Evolutionary conservation across 2,329 filamentous ascomycete genomes (phyloP).

Genomic region (Penicillium rolfsii): DNA sequence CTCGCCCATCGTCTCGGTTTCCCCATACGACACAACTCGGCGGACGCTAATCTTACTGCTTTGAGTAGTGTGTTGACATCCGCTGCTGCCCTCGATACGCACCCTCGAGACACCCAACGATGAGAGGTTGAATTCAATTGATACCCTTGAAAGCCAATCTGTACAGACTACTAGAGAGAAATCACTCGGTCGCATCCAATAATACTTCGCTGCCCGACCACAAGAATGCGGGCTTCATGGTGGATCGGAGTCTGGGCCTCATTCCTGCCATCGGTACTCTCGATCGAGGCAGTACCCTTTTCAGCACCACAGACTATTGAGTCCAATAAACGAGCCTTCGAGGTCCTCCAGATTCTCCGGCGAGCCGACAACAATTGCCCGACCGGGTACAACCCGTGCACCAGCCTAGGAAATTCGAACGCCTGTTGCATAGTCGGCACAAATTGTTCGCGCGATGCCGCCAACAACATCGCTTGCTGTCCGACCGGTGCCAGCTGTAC

Average conservation of each 20-base stretch:
- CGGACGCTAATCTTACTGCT: conserved; percentile 31
- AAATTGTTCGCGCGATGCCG: conserved; percentile 59
- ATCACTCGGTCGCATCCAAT: conserved; percentile 5
- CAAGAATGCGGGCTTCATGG: conserved; percentile 40
- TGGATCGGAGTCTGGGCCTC: conserved; percentile 39
- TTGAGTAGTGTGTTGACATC: conserved; percentile 43
- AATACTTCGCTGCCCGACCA: conserved; percentile 6
- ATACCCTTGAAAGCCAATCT: neutral
- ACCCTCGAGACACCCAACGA: conserved; percentile 7
- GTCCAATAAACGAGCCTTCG: conserved; percentile 32
- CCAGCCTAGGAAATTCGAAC: conserved; percentile 54
- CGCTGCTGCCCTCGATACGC: conserved; percentile 16
- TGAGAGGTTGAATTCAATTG: conserved; percentile 16
- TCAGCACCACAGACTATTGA: conserved; percentile 30
- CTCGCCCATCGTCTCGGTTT: neutral
- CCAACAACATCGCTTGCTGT: conserved; percentile 65
- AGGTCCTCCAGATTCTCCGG: conserved; percentile 38
- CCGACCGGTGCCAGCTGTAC: conserved; percentile 61
- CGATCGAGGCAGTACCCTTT: conserved; percentile 38
- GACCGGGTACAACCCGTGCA: conserved; percentile 56
- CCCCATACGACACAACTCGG: neutral
- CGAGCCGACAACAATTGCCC: conserved; percentile 51
- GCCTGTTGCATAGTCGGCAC: conserved; percentile 60
- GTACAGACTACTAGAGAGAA: neutral
- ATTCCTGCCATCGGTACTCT: conserved; percentile 37